A percentile compares a stretch with the other conserved stretches of the same genome.
These are phyloP conservation scores for Dryas drummondii DNA, from an alignment of 306 rosid genomes.

Conservation along the genomic window DNA sequence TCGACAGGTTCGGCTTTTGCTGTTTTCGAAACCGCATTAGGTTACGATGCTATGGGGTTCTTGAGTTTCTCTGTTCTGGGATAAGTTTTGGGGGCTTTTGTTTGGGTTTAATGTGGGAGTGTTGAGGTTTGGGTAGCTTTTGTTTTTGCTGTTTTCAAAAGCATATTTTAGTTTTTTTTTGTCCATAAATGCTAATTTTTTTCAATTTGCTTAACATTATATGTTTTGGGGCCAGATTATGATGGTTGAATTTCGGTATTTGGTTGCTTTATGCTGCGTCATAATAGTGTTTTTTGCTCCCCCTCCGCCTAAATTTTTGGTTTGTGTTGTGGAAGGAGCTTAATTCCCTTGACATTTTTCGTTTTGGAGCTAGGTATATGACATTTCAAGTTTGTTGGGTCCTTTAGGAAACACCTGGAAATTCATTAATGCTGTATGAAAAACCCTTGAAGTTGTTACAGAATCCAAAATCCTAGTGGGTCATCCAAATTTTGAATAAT, in stretches of 20 bases:
- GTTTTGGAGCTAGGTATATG: background rate
- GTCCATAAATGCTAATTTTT: background rate
- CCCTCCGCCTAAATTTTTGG: background rate
- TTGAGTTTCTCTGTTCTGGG: constrained; percentile 2
- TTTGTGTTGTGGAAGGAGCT: background rate
- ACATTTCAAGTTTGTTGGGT: background rate
- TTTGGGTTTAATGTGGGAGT: constrained; percentile 14
- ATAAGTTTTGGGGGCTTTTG: background rate
- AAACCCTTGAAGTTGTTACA: background rate
- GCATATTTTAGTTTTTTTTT: too few relatives aligned
- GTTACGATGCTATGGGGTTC: background rate
- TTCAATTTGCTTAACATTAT: background rate
- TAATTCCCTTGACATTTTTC: background rate
- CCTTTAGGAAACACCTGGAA: background rate
- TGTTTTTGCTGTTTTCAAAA: background rate
- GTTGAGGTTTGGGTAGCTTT: background rate
- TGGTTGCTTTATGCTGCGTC: background rate
- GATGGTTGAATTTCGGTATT: background rate
- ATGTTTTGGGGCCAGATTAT: background rate
- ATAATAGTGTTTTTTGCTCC: background rate
- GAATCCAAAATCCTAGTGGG: background rate
- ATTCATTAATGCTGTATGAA: background rate
- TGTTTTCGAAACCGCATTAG: background rate
- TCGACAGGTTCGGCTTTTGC: constrained; percentile 11
- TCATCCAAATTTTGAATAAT: background rate